Conservation (phyloP, 2,329 filamentous ascomycete genomes). For the Fusarium illudens region DNA sequence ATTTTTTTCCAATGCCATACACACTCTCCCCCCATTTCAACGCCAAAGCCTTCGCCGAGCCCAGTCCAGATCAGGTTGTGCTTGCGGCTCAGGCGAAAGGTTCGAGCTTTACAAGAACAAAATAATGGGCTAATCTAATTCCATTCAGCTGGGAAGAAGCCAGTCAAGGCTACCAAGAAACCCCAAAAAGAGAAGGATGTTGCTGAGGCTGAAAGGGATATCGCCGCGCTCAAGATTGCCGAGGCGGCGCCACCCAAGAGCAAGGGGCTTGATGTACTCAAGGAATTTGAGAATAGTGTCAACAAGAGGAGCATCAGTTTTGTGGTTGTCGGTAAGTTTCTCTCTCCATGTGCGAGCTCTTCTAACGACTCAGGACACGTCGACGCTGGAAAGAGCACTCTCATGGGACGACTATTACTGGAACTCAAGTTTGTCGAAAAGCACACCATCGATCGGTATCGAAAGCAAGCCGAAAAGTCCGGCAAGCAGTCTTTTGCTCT, state of each 20-base stretch:
- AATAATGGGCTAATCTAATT: constrained; percentile 63
- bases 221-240: constrained; percentile 53
- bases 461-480: constrained; percentile 86
- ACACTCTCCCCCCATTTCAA: constrained; percentile 58
- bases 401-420: constrained; percentile 93
- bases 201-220: constrained; percentile 37
- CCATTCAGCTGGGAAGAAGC: constrained; percentile 63
- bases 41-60: constrained; percentile 76
- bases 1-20: constrained; percentile 58
- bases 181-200: constrained; percentile 50
- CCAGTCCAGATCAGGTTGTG: constrained; percentile 92
- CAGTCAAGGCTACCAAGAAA: constrained; percentile 52
- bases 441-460: constrained; percentile 86
- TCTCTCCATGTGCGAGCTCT: background rate
- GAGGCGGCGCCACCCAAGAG: constrained; percentile 67
- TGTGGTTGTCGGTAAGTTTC: constrained; percentile 81
- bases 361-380: constrained; percentile 75
- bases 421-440: constrained; percentile 90
- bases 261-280: constrained; percentile 86
- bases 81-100: constrained; percentile 88
- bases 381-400: constrained; percentile 95
- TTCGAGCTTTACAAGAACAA: constrained; percentile 68
- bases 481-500: constrained; percentile 96
- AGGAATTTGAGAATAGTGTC: constrained; percentile 78
- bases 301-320: constrained; percentile 87